These are phyloP conservation scores for Polytrichum commune DNA, from an alignment of 225 moss, liverwort and hornwort genomes.

Conservation along the genomic window DNA sequence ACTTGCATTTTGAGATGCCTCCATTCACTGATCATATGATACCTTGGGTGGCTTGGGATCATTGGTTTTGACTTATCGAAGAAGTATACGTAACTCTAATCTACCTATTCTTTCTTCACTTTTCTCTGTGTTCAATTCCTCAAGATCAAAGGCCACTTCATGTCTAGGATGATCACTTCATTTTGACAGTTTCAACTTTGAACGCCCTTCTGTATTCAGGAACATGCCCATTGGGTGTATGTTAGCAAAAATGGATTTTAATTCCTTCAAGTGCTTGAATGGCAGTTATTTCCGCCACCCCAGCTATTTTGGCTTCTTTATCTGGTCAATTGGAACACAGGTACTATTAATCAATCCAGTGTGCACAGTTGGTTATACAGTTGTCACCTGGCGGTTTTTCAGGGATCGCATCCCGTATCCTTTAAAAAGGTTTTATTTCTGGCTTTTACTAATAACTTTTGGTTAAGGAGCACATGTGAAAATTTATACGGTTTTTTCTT, in stretches of 20 bases:
- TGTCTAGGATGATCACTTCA: no score
- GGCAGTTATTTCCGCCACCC: constrained; percentile 82
- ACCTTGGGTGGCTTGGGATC: no score
- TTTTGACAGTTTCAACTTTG: no score
- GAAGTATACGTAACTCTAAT: no score
- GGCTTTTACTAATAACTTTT: neutral
- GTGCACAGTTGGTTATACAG: constrained; percentile 50
- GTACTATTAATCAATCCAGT: constrained; percentile 79
- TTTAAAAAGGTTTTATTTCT: neutral
- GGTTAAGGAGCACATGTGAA: no score
- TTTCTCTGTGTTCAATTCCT: no score
- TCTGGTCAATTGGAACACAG: constrained; percentile 94
- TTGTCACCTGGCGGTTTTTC: constrained; percentile 92
- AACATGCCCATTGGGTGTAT: neutral
- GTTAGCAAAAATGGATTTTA: constrained; percentile 1
- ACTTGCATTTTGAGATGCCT: no score
- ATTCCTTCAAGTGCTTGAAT: constrained; percentile 6
- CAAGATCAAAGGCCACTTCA: no score
- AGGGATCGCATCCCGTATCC: constrained; percentile 94
- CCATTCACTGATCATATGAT: no score
- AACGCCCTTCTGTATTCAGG: no score
- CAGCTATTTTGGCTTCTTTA: constrained; percentile 89
- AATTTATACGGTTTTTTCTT: no score
- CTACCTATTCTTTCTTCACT: no score
- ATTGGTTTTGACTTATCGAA: neutral